Conservation (phyloP, 106 monocot species). For the Allium sativum region DNA sequence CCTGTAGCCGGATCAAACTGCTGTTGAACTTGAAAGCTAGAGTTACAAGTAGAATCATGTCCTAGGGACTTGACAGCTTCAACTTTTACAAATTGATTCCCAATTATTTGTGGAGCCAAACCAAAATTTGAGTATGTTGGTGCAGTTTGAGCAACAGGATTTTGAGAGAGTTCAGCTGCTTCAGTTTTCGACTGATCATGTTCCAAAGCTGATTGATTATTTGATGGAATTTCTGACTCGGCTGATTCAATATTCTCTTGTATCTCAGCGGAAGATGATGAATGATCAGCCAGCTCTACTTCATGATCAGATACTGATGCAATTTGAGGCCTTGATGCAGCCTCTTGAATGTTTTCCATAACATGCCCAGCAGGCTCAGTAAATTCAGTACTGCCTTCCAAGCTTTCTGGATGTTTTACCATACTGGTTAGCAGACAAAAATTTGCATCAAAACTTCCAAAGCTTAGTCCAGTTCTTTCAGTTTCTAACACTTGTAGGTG, state of each 20-base stretch:
- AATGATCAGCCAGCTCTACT: conserved; percentile 15
- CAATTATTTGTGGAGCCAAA: no score
- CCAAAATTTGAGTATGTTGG: no score
- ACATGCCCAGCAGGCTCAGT: conserved; percentile 25
- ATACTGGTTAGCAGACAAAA: conserved; percentile 18
- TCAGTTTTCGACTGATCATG: no score
- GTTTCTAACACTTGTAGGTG: conserved; percentile 88
- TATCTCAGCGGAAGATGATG: conserved; percentile 17
- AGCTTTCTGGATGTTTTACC: conserved; percentile 23
- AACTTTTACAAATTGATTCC: no score
- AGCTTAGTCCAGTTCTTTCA: conserved; percentile 66
- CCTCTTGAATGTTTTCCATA: conserved; percentile 34
- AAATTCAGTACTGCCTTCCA: conserved; percentile 17
- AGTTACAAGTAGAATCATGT: conserved; percentile 27
- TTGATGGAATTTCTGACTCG: no score
- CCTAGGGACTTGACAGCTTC: conserved; percentile 12
- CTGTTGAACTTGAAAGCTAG: conserved; percentile 64
- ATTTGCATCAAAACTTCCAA: conserved; percentile 79
- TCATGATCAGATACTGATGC: conserved; percentile 23
- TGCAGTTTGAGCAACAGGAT: no score
- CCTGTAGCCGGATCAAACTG: conserved; percentile 56
- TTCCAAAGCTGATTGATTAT: neutral
- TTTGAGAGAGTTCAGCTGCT: no score
- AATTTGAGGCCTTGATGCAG: conserved; percentile 34
- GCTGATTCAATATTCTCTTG: conserved; percentile 7